phyloP scores from a whole-genome alignment of 1,284 basidiomycete species.

The Pseudozyma flocculosa region DNA sequence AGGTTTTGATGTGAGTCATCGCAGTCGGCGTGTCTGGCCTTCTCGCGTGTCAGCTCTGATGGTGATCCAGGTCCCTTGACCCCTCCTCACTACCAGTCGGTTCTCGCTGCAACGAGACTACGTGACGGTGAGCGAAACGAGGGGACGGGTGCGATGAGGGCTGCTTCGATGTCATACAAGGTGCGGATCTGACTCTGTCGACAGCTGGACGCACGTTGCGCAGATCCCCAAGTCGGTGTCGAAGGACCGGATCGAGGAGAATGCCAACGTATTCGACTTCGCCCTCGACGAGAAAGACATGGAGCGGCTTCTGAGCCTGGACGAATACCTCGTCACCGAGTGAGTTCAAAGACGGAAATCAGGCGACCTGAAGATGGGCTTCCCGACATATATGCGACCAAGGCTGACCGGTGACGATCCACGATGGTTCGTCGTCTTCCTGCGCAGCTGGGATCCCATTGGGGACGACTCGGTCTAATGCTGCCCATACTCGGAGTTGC shows the following conservation, averaged over 20 bases:
- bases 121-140: slow-evolving; percentile 12
- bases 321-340: slow-evolving; percentile 24
- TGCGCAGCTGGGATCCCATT: slow-evolving; percentile 15
- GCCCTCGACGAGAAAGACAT: slow-evolving; percentile 68
- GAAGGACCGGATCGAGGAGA: slow-evolving; percentile 68
- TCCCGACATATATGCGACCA: too few species aligned
- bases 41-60: neutral
- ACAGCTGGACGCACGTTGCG: too few species aligned
- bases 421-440: neutral
- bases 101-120: slow-evolving; percentile 22
- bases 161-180: too few species aligned
- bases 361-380: too few species aligned
- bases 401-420: too few species aligned
- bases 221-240: slow-evolving; percentile 70
- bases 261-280: slow-evolving; percentile 70
- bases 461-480: too few species aligned
- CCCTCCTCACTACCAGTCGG: too few species aligned
- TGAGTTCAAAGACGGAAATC: too few species aligned
- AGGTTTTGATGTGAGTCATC: slow-evolving; percentile 12
- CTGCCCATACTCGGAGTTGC: too few species aligned
- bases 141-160: too few species aligned
- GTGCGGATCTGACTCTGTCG: neutral
- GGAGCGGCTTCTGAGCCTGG: slow-evolving; percentile 32
- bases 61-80: too few species aligned
- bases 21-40: neutral